phyloP scores from a whole-genome alignment of 345 rosid species.

The Odontarrhena argentea region DNA sequence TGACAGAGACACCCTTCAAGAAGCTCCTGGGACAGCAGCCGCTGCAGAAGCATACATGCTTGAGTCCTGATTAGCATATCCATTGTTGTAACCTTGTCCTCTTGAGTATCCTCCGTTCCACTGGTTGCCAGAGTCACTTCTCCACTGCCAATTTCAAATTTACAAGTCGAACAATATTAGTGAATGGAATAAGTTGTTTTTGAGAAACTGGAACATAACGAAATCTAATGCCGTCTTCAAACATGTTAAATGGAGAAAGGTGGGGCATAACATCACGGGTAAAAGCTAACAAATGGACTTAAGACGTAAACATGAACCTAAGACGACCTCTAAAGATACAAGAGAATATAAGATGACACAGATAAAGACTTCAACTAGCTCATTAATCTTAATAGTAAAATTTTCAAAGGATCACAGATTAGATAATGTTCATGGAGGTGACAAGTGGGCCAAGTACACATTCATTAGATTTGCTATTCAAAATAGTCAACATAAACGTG shows the following conservation, averaged over 20 bases:
- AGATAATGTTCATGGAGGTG: background rate
- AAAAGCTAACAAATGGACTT: background rate
- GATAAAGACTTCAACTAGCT: background rate
- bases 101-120: constrained; percentile 78
- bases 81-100: constrained; percentile 64
- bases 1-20: constrained; percentile 46
- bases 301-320: constrained; percentile 8
- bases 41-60: constrained; percentile 54
- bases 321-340: background rate
- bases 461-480: constrained; percentile 22
- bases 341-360: background rate
- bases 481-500: constrained; percentile 20
- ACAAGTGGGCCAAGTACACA: constrained; percentile 27
- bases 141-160: constrained; percentile 58
- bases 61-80: constrained; percentile 57
- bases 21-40: constrained; percentile 71
- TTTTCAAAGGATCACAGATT: too few relatives aligned
- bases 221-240: too few relatives aligned
- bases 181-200: background rate
- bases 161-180: background rate
- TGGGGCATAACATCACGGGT: background rate
- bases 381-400: background rate
- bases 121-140: constrained; percentile 60
- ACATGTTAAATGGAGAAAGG: too few relatives aligned
- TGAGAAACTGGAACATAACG: too few relatives aligned